These are phyloP conservation scores for Venturia nashicola DNA, from an alignment of 2,329 filamentous ascomycete species.

Conservation along the genomic window DNA sequence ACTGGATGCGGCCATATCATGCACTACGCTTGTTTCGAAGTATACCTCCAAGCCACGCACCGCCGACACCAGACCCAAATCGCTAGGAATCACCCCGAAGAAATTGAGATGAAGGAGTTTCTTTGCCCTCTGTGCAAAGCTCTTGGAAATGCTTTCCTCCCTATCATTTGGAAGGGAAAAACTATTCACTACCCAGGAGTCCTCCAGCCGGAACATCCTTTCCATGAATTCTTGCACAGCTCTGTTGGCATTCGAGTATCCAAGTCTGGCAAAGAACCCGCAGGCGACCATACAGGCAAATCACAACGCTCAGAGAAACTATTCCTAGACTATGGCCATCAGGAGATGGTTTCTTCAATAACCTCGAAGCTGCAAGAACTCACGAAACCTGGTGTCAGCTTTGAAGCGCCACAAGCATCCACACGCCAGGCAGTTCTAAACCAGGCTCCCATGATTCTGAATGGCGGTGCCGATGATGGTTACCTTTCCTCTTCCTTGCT, in stretches of 20 bases:
- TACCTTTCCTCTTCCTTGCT: slow-evolving; percentile 5
- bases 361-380: slow-evolving; percentile 28
- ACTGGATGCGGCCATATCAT: slow-evolving; percentile 96
- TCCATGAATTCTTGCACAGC: slow-evolving; percentile 56
- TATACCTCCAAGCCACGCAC: slow-evolving; percentile 73
- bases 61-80: slow-evolving; percentile 85
- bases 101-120: slow-evolving; percentile 69
- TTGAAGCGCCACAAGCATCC: neutral
- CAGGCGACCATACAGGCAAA: slow-evolving; percentile 13
- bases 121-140: slow-evolving; percentile 96
- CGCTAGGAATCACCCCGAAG: slow-evolving; percentile 84
- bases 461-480: neutral
- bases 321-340: slow-evolving; percentile 39
- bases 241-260: slow-evolving; percentile 40
- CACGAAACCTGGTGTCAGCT: neutral
- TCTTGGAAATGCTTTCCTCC: slow-evolving; percentile 85
- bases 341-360: slow-evolving; percentile 38
- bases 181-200: slow-evolving; percentile 70
- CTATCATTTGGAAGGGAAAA: slow-evolving; percentile 88
- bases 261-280: slow-evolving; percentile 35
- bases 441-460: neutral
- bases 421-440: neutral
- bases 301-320: slow-evolving; percentile 31
- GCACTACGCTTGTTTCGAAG: slow-evolving; percentile 93
- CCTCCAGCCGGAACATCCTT: slow-evolving; percentile 45